Conservation (phyloP, 1,284 basidiomycete genomes). For the Ustilago trichophora region DNA sequence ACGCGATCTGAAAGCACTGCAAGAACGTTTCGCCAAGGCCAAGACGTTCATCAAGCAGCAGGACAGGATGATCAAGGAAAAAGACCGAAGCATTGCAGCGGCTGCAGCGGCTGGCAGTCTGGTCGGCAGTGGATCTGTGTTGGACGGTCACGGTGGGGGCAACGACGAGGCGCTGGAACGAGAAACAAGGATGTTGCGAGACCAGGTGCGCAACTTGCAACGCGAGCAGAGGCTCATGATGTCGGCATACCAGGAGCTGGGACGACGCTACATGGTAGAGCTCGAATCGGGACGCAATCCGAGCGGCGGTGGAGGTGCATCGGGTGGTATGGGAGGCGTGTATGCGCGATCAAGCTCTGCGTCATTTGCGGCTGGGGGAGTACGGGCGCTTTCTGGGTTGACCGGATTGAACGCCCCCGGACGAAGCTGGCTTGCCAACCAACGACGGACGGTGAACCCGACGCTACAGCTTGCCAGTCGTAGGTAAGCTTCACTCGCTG, state of each 20-base stretch:
- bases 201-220: conserved; percentile 24
- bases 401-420: conserved; percentile 29
- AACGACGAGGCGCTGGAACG: conserved; percentile 27
- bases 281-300: conserved; percentile 42
- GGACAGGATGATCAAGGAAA: conserved; percentile 70
- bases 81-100: conserved; percentile 39
- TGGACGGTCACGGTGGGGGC: conserved; percentile 6
- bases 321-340: neutral
- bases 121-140: conserved; percentile 2
- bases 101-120: conserved; percentile 17
- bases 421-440: conserved; percentile 32
- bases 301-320: conserved; percentile 21
- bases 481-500: neutral
- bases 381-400: conserved; percentile 25
- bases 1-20: conserved; percentile 76
- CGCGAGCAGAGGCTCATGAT: conserved; percentile 52
- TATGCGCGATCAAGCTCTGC: conserved; percentile 14
- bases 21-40: conserved; percentile 84
- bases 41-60: conserved; percentile 91
- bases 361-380: conserved; percentile 31
- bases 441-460: conserved; percentile 29
- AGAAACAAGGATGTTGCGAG: conserved; percentile 29
- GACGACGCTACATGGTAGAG: conserved; percentile 44
- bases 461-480: conserved; percentile 32
- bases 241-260: conserved; percentile 45